Base-by-base conservation (phyloP, 768 basidiomycete genomes). In the Xerocomus spinulosus region DNA sequence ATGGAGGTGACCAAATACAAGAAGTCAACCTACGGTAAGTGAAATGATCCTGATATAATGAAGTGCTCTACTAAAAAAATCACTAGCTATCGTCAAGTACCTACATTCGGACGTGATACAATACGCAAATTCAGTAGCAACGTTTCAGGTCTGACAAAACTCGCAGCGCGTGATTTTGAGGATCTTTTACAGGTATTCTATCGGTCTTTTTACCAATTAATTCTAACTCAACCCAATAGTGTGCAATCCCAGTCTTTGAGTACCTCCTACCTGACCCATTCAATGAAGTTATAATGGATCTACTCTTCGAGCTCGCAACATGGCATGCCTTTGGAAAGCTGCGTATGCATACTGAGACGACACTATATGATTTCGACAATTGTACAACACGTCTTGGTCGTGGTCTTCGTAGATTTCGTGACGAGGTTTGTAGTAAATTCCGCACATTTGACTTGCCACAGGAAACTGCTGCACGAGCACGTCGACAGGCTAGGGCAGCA, bases 81-180 rank as follows among this genome's bases (percentile, higher is more conserved):
- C 2, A 36, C 8, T 21, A 56, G 50, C 9, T 56, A 51, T 44
- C 42, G 55, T 0, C 18, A 15, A 15, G 44, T 68, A 5, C 65
- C 66, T 0, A 58, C 64, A 0, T 74, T 75, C 53, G 70, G 71
- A 0, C 25, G 50, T 0, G 50, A 52, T 2, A 68, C 63, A 0
- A 73, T 73, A 2, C 49, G 61, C 0, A 49, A 42, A 20, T 73
- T 73, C 25, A 26, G 42, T 3, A 33, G 46, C 15, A 69, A 74
- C 53, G 62, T 60, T 0, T 67, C 70, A 0, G 65, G 50, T 4
- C 48, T 74, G 33, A 63, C 60, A 34, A 63, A 66, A 36, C 50
- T 72, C 0, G 70, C 69, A 0, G 73, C 69, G 0, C 49, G 59
- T 0, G 68, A 74, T 37, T 74, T 60, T 48, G 69, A 74, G 42